A percentile compares a stretch with the other conserved stretches of the same genome.
Evolutionary conservation across 305 asterid species (phyloP).

Genomic region (Rubia balearica): DNA sequence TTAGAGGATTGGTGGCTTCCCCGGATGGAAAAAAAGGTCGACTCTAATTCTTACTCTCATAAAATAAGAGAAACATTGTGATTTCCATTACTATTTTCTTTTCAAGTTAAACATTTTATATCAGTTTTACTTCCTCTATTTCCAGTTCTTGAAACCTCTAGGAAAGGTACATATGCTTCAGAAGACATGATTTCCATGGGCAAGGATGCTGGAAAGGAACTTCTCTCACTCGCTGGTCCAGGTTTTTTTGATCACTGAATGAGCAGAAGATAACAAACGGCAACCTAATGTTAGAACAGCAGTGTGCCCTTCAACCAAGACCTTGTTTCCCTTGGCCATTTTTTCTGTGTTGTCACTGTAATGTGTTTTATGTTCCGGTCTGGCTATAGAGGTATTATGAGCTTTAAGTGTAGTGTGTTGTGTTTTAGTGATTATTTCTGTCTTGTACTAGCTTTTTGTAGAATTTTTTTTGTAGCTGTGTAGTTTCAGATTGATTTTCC

Average conservation of each 20-base stretch:
- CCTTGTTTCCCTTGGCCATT: constrained; percentile 4
- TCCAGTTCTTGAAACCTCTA: constrained; percentile 71
- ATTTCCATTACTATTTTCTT: neutral
- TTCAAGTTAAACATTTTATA: neutral
- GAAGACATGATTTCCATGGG: constrained; percentile 86
- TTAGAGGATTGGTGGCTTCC: constrained; percentile 79
- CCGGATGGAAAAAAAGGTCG: constrained; percentile 67
- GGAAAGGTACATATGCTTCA: constrained; percentile 62
- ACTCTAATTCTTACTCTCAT: constrained; percentile 1
- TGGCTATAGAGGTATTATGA: neutral
- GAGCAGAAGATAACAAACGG: neutral
- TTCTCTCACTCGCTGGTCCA: constrained; percentile 75
- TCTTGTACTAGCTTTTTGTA: constrained; percentile 15
- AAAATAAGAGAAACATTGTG: neutral
- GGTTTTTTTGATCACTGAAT: constrained; percentile 47
- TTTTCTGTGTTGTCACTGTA: constrained; percentile 1
- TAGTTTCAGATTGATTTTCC: constrained; percentile 3
- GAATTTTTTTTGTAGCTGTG: constrained; percentile 18
- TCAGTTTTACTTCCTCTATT: neutral
- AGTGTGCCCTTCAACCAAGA: neutral
- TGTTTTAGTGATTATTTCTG: neutral
- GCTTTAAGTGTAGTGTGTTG: neutral
- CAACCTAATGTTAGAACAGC: constrained; percentile 4
- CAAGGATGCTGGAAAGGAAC: constrained; percentile 86
- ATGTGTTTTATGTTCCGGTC: neutral